Evolutionary conservation across 2,329 filamentous ascomycete species (phyloP).

Genomic region (Neofusicoccum laricinum): DNA sequence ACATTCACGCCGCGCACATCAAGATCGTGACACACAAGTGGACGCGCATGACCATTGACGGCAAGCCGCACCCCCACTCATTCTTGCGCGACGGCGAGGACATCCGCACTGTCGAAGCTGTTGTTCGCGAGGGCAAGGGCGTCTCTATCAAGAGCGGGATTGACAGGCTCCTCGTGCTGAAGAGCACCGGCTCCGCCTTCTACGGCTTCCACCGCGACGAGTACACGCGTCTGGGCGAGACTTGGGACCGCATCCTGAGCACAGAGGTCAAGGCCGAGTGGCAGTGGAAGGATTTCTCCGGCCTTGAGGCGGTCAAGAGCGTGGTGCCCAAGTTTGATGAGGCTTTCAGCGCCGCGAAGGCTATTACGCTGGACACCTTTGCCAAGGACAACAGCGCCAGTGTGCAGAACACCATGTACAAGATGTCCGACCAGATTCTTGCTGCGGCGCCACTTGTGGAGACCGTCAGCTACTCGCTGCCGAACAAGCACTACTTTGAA

Average conservation of each 20-base stretch:
- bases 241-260: constrained; percentile 91
- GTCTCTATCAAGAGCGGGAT: constrained; percentile 77
- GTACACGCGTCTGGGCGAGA: constrained; percentile 86
- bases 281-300: constrained; percentile 74
- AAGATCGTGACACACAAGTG: constrained; percentile 83
- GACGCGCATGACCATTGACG: constrained; percentile 84
- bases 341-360: constrained; percentile 73
- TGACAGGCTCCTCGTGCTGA: constrained; percentile 80
- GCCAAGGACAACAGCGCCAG: constrained; percentile 87
- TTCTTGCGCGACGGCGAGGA: constrained; percentile 90
- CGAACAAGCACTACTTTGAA: constrained; percentile 99
- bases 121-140: constrained; percentile 63
- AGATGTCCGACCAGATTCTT: constrained; percentile 90
- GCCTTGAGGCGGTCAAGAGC: constrained; percentile 64
- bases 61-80: constrained; percentile 89
- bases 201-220: constrained; percentile 91
- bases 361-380: constrained; percentile 87
- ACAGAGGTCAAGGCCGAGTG: constrained; percentile 87
- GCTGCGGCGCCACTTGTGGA: constrained; percentile 69
- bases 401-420: constrained; percentile 98
- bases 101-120: constrained; percentile 76
- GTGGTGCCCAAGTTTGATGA: constrained; percentile 68
- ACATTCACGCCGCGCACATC: constrained; percentile 83
- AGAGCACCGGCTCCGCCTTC: constrained; percentile 95
- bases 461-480: constrained; percentile 76